These are phyloP conservation scores for Wickerhamomyces rabaulensis DNA, from an alignment of 805 yeast genomes.

Conservation along the genomic window DNA sequence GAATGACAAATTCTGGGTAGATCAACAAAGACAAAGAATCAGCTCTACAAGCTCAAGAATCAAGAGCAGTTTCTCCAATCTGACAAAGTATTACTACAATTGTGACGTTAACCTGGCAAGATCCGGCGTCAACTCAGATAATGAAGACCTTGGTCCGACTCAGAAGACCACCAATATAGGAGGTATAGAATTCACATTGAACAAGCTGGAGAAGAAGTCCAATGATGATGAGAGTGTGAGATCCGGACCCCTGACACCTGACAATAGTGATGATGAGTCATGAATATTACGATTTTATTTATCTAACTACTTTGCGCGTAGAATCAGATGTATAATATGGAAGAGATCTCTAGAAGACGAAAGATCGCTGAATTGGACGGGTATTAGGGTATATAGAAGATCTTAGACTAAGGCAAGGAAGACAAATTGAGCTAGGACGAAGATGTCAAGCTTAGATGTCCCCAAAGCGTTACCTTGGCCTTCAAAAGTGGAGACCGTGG, in stretches of 20 bases:
- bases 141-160: conserved; percentile 3
- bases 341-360: too few species aligned
- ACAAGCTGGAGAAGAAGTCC: not conserved
- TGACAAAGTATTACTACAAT: conserved; percentile 13
- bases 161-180: not conserved
- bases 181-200: not conserved
- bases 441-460: too few species aligned
- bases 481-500: too few species aligned
- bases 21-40: conserved; percentile 4
- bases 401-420: too few species aligned
- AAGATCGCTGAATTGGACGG: too few species aligned
- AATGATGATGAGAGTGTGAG: not conserved
- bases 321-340: too few species aligned
- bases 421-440: too few species aligned
- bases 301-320: too few species aligned
- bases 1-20: conserved; percentile 4
- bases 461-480: too few species aligned
- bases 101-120: conserved; percentile 7
- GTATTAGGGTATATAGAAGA: too few species aligned
- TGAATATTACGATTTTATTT: too few species aligned
- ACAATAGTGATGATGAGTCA: conserved; percentile 12
- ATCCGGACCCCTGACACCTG: conserved; percentile 13
- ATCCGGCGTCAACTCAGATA: conserved; percentile 8
- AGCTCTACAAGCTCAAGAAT: conserved; percentile 12
- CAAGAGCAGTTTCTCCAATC: conserved; percentile 10